A percentile compares a stretch with the other conserved stretches of the same genome.
phyloP scores from a whole-genome alignment of 2,329 filamentous ascomycete genomes.

The Fusarium irregulare region DNA sequence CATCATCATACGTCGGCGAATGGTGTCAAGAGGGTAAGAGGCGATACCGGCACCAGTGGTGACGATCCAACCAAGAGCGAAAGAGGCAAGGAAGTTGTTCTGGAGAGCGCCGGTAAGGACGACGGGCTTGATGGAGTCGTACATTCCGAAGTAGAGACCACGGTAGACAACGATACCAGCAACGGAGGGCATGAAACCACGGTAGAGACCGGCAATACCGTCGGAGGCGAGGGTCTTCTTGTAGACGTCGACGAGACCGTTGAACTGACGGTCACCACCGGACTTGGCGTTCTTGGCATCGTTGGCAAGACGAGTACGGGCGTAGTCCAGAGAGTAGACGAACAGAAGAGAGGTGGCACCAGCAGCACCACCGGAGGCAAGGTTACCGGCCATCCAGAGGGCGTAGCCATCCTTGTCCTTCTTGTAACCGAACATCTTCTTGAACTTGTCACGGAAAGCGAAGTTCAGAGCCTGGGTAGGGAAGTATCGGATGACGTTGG shows the following conservation, averaged over 20 bases:
- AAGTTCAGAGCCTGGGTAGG: conserved; percentile 99
- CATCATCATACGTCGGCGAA: conserved; percentile 99
- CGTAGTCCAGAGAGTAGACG: conserved; percentile 99
- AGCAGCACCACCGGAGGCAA: conserved; percentile 98
- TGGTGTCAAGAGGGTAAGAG: conserved; percentile 99
- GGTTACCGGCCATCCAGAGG: conserved; percentile 99
- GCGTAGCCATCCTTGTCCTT: conserved; percentile 98
- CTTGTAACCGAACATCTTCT: conserved; percentile 99
- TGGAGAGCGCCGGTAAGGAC: conserved; percentile 91
- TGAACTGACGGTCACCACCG: conserved; percentile 99
- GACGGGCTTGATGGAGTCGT: conserved; percentile 99
- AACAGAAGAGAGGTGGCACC: conserved; percentile 99
- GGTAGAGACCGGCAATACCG: conserved; percentile 99
- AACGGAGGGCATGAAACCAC: conserved; percentile 99
- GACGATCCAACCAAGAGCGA: conserved; percentile 98
- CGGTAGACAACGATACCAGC: conserved; percentile 99
- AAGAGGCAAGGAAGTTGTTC: conserved; percentile 98
- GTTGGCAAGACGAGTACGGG: conserved; percentile 99
- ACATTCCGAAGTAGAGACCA: conserved; percentile 99
- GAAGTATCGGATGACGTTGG: conserved; percentile 99
- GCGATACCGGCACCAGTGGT: conserved; percentile 99
- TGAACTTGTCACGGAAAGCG: conserved; percentile 99
- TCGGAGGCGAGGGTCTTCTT: conserved; percentile 99
- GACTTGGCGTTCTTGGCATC: conserved; percentile 98
- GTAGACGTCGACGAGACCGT: conserved; percentile 99